These are phyloP conservation scores for Solanum bulbocastanum DNA, from an alignment of 257 asterid species.

Conservation along the genomic window DNA sequence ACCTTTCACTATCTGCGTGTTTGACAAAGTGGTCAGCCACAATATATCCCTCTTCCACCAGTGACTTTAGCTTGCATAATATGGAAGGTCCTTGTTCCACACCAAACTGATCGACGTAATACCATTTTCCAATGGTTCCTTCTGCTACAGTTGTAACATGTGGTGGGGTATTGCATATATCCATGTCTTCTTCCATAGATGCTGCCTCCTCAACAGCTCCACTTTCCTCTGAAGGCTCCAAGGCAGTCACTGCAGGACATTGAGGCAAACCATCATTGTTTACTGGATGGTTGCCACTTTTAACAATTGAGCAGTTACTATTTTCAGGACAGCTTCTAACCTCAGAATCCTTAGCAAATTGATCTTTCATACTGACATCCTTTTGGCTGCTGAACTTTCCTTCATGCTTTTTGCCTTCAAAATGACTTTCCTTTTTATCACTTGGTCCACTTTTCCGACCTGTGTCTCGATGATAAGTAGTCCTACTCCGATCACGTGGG, in stretches of 20 bases:
- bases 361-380: slow-evolving; percentile 41
- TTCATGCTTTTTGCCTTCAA: slow-evolving; percentile 52
- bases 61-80: slow-evolving; percentile 66
- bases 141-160: slow-evolving; percentile 51
- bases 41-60: slow-evolving; percentile 70
- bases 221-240: slow-evolving; percentile 47
- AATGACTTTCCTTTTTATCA: slow-evolving; percentile 40
- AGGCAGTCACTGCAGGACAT: slow-evolving; percentile 22
- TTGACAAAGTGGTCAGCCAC: slow-evolving; percentile 88
- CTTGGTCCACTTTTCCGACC: slow-evolving; percentile 39
- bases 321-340: slow-evolving; percentile 31
- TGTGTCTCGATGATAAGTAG: slow-evolving; percentile 29
- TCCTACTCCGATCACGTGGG: slow-evolving; percentile 52
- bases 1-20: slow-evolving; percentile 79
- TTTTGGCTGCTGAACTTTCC: slow-evolving; percentile 39
- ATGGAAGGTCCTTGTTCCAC: slow-evolving; percentile 80
- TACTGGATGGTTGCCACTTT: slow-evolving; percentile 14
- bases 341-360: slow-evolving; percentile 40
- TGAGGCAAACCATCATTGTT: slow-evolving; percentile 26
- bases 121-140: slow-evolving; percentile 76
- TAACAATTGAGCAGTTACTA: slow-evolving; percentile 26
- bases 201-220: slow-evolving; percentile 55
- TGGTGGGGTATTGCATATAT: slow-evolving; percentile 97
- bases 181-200: slow-evolving; percentile 99
- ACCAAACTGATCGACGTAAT: slow-evolving; percentile 73